These are phyloP conservation scores for Boletus vermiculosoides DNA, from an alignment of 768 basidiomycete species.

Conservation along the genomic window DNA sequence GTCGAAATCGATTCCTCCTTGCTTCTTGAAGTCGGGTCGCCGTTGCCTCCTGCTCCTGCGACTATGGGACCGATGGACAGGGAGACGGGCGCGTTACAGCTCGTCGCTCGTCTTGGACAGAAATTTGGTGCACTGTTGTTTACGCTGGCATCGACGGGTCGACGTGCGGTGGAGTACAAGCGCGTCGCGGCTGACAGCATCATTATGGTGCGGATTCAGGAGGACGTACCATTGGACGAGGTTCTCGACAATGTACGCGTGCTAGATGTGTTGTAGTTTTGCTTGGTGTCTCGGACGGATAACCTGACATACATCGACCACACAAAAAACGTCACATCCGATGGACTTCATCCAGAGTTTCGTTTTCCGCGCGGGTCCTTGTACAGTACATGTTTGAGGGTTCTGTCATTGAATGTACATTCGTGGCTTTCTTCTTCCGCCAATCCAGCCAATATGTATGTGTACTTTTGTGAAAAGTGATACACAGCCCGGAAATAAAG, in stretches of 20 bases:
- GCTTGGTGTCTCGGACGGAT: background rate
- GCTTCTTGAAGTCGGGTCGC: background rate
- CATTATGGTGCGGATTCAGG: conserved; percentile 2
- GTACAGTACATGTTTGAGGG: no score
- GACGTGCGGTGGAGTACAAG: background rate
- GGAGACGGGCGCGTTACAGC: background rate
- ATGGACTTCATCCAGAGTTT: no score
- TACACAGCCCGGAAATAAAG: no score
- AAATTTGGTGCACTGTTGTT: background rate
- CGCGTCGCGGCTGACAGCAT: conserved; percentile 4
- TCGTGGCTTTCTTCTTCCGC: no score
- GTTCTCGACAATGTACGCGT: conserved; percentile 3
- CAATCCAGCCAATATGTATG: no score
- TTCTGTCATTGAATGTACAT: no score
- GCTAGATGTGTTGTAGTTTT: background rate
- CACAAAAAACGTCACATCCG: no score
- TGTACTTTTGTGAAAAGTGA: no score
- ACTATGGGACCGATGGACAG: background rate
- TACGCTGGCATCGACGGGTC: background rate
- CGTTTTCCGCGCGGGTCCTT: no score
- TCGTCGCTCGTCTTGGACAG: background rate
- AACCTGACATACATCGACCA: no score
- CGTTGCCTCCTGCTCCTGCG: no score
- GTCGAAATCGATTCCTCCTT: no score
- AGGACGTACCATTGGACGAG: background rate